Percentiles rank a stretch among this genome's conserved stretches.
Evolutionary conservation across 176 grass and related monocot species (phyloP).

Genomic region (Rhynchospora tenuis): DNA sequence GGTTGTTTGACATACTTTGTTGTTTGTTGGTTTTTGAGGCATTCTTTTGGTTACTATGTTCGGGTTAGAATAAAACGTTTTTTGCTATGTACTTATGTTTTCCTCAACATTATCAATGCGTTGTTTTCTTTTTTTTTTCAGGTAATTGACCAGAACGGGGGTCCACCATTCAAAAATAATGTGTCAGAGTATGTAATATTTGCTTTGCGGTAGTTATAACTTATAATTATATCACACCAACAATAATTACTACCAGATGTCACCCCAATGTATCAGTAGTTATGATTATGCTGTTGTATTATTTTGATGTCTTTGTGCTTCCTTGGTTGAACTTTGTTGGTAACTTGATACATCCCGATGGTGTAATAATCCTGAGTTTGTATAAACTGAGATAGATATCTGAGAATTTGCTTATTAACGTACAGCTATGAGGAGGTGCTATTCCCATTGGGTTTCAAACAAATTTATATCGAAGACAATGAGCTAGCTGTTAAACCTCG

Average conservation of each 20-base stretch:
- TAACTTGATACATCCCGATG: not conserved
- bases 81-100: conserved; percentile 35
- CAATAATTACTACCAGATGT: not conserved
- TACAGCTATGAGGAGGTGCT: conserved; percentile 61
- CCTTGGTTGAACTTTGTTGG: not conserved
- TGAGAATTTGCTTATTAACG: conserved; percentile 14
- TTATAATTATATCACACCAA: not conserved
- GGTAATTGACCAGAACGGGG: conserved; percentile 61
- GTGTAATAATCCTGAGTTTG: conserved; percentile 16
- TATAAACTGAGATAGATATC: not conserved
- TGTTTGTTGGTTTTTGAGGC: not conserved
- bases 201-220: not conserved
- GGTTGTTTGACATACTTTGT: no score
- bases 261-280: not conserved
- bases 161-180: conserved; percentile 65
- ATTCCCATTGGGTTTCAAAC: conserved; percentile 55
- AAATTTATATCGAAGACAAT: conserved; percentile 65
- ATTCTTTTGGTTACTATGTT: not conserved
- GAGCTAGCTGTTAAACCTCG: conserved; percentile 51
- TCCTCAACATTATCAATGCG: conserved; percentile 1
- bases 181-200: conserved; percentile 59
- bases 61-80: conserved; percentile 12
- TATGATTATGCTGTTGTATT: not conserved
- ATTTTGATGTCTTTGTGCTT: not conserved
- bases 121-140: conserved; percentile 24